A percentile compares a stretch with the other conserved stretches of the same genome.
Conservation (phyloP, 176 grass and related monocot species). For the Leersia perrieri region DNA sequence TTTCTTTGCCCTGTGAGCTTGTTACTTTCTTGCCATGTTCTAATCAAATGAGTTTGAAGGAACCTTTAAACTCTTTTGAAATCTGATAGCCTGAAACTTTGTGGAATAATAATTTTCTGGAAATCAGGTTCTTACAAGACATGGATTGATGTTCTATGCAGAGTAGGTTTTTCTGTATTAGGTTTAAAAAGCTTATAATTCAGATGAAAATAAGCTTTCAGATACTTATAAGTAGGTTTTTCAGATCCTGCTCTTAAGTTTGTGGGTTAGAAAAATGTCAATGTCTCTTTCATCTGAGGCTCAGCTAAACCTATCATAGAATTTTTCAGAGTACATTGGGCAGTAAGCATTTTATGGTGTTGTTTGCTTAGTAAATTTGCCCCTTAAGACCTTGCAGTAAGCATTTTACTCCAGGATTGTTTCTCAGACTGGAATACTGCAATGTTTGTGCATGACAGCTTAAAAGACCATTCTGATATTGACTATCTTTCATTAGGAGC, state of each 20-base stretch:
- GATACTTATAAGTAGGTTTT: too few species aligned
- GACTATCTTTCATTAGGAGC: slow-evolving; percentile 52
- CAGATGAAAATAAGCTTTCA: background rate
- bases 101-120: background rate
- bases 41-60: background rate
- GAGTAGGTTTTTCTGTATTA: background rate
- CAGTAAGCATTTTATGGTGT: background rate
- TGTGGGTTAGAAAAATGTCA: background rate
- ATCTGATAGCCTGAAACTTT: background rate
- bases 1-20: background rate
- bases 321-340: too few species aligned
- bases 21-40: background rate
- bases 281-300: background rate
- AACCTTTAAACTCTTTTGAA: background rate
- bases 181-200: background rate
- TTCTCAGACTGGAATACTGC: background rate
- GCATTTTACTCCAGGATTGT: background rate
- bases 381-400: background rate
- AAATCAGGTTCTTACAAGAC: background rate
- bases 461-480: background rate
- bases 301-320: background rate
- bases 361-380: background rate
- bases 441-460: background rate
- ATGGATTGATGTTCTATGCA: background rate
- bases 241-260: background rate